phyloP scores from a whole-genome alignment of 202 grass and related monocot species.

The Carex sylvatica region DNA sequence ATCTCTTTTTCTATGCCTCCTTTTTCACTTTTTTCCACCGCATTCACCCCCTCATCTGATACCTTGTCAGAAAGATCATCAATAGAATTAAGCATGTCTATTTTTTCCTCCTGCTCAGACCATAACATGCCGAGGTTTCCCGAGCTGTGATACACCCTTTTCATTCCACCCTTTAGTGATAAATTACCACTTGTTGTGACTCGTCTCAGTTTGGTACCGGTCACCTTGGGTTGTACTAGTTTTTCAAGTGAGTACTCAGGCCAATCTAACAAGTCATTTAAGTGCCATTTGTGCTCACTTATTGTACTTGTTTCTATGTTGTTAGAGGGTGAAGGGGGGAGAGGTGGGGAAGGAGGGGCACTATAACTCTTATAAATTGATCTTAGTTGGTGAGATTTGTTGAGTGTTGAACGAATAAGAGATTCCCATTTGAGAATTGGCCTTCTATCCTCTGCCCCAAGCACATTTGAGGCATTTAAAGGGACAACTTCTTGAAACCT shows the following conservation, averaged over 20 bases:
- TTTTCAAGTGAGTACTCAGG: constrained; percentile 50
- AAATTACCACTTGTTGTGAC: constrained; percentile 25
- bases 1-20: neutral
- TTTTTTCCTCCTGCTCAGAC: constrained; percentile 54
- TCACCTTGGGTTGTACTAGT: constrained; percentile 6
- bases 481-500: constrained; percentile 75
- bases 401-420: constrained; percentile 55
- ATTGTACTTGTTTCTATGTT: constrained; percentile 12
- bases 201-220: constrained; percentile 43
- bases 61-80: constrained; percentile 40
- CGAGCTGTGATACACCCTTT: constrained; percentile 50
- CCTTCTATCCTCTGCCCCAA: constrained; percentile 53
- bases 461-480: constrained; percentile 55
- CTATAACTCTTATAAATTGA: constrained; percentile 58
- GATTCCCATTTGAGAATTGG: constrained; percentile 61
- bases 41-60: constrained; percentile 31
- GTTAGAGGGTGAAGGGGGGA: constrained; percentile 9
- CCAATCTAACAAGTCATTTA: constrained; percentile 43
- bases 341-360: constrained; percentile 44
- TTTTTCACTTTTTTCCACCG: constrained; percentile 15
- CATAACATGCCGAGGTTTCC: constrained; percentile 61
- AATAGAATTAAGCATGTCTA: constrained; percentile 46
- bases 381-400: constrained; percentile 39
- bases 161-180: constrained; percentile 34
- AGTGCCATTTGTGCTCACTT: neutral